Evolutionary conservation across 2,329 filamentous ascomycete species (phyloP), one percentile per base, ranked within the genome.

Genomic region (Fusarium graminum): DNA sequence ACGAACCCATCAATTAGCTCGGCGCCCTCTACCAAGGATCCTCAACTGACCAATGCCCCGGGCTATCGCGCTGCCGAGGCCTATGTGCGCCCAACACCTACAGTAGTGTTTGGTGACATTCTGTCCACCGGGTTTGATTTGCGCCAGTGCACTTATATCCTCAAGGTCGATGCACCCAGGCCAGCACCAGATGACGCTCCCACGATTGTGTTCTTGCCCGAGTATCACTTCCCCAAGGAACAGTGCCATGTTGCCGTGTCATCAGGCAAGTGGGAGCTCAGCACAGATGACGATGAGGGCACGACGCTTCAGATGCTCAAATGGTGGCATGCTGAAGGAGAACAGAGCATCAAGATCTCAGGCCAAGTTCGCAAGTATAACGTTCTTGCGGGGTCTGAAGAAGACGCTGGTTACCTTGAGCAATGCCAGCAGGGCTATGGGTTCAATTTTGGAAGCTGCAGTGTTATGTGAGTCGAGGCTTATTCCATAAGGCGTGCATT

Each of bases 321-420:
- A 70, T 99, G 95, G 95, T 97, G 94, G 94, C 94, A 99, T 79
- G 88, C 87, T 1, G 90, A 90, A 55, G 95, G 94, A 3, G 88
- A 93, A 69, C 94, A 98, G 79, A 88, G 81, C 45, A 83, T 99
- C 53, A 91, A 86, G 63, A 84, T 97, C 10, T 89, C 86, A 19
- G 95, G 95, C 0, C 80, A 92, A 19, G 88, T 91, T 71, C 86
- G 90, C 71, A 89, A 83, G 68, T 83, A 86, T 68, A 89, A 86
- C 69, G 79, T 81, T 51, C 80, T 80, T 5, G 79, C 83, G 41
- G 88, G 85, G 3, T 85, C 84, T 5, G 87, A 88, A 7, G 91
- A 93, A 59, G 92, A 93, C 47, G 86, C 88, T 25, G 90, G 91
- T 0, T 97, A 97, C 76, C 78, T 97, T 72, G 92, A 94, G 60